Percentiles rank a stretch among this genome's conserved stretches.
Evolutionary conservation across 129 eudicot species (phyloP).

Genomic region (Lactuca sativa): DNA sequence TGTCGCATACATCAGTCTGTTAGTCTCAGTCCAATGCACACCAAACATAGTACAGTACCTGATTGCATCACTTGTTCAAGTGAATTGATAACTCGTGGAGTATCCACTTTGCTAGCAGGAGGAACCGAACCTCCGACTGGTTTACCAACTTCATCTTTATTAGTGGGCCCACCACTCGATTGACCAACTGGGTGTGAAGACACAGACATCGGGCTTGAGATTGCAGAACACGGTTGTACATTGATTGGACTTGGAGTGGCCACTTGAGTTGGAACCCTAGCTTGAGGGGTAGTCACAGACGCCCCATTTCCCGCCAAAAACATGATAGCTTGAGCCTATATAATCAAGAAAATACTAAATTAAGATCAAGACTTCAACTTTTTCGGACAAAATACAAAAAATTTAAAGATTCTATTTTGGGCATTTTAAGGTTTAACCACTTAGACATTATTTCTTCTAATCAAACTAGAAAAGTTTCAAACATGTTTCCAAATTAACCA

Average conservation of each 20-base stretch:
- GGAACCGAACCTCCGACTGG: slow-evolving; percentile 23
- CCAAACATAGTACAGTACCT: slow-evolving; percentile 15
- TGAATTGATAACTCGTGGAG: slow-evolving; percentile 37
- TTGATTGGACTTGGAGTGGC: slow-evolving; percentile 34
- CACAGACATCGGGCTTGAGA: slow-evolving; percentile 42
- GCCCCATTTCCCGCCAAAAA: slow-evolving; percentile 65
- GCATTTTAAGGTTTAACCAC: no score
- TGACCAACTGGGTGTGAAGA: slow-evolving; percentile 37
- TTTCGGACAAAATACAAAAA: neutral
- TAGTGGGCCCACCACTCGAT: slow-evolving; percentile 25
- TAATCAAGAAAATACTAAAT: neutral
- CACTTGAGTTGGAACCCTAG: slow-evolving; percentile 30
- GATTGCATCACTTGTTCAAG: slow-evolving; percentile 40
- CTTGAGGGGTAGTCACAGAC: slow-evolving; percentile 22
- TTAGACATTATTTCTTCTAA: no score
- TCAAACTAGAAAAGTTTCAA: neutral
- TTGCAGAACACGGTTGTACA: slow-evolving; percentile 32
- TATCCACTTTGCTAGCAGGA: slow-evolving; percentile 36
- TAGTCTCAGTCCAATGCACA: neutral
- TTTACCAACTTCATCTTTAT: slow-evolving; percentile 31
- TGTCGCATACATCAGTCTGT: neutral
- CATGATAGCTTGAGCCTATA: slow-evolving; percentile 79
- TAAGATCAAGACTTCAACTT: slow-evolving; percentile 5
- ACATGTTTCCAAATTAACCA: neutral
- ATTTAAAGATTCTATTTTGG: no score